Evolutionary conservation across 805 yeast genomes (phyloP).

Genomic region (Brettanomyces anomalus): DNA sequence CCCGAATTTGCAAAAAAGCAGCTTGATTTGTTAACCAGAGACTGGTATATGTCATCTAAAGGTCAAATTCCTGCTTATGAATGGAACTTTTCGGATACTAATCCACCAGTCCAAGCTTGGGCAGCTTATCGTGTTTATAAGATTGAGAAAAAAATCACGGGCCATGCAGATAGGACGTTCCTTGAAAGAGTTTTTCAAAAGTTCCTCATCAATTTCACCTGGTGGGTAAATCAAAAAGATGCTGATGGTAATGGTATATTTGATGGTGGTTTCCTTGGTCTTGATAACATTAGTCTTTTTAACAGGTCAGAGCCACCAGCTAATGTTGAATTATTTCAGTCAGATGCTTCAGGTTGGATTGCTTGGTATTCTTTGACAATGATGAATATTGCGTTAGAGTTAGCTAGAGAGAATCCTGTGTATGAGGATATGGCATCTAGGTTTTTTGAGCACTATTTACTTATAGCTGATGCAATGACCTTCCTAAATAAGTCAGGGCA

Average conservation of each 20-base stretch:
- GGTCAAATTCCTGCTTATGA: conserved; percentile 97
- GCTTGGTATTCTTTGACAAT: conserved; percentile 84
- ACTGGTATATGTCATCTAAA: conserved; percentile 97
- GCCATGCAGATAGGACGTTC: conserved; percentile 71
- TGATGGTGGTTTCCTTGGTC: conserved; percentile 90
- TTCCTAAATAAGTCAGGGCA: conserved; percentile 34
- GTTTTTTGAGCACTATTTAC: conserved; percentile 84
- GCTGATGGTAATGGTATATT: conserved; percentile 78
- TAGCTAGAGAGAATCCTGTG: conserved; percentile 75
- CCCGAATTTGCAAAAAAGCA: conserved; percentile 88
- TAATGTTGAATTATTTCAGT: conserved; percentile 85
- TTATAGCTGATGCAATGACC: conserved; percentile 92
- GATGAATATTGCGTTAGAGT: conserved; percentile 86
- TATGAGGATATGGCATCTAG: conserved; percentile 92
- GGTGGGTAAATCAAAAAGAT: conserved; percentile 97
- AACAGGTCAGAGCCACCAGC: conserved; percentile 93
- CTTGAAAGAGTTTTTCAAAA: conserved; percentile 91
- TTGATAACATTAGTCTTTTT: conserved; percentile 88
- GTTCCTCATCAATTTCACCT: conserved; percentile 77
- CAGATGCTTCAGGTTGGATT: conserved; percentile 98
- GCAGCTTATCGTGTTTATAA: conserved; percentile 81
- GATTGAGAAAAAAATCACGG: conserved; percentile 77
- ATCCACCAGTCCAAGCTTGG: conserved; percentile 98
- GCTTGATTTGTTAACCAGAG: conserved; percentile 76
- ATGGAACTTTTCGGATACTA: conserved; percentile 94